phyloP scores from a whole-genome alignment of 768 basidiomycete genomes.

The Terana coerulea region DNA sequence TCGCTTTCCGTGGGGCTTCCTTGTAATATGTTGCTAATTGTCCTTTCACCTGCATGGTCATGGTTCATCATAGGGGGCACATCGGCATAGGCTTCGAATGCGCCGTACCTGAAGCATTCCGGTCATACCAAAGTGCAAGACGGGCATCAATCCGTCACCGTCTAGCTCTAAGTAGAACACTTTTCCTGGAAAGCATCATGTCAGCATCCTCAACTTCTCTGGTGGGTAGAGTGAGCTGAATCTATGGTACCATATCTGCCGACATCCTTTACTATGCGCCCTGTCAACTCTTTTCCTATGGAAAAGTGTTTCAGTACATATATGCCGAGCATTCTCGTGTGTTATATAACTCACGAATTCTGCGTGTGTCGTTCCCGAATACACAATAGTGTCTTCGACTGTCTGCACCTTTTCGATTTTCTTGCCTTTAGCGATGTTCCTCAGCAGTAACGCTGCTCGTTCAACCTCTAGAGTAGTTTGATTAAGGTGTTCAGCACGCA shows the following conservation, averaged over 20 bases:
- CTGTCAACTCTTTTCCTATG: slow-evolving; percentile 53
- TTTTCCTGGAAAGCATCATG: slow-evolving; percentile 39
- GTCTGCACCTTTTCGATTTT: slow-evolving; percentile 54
- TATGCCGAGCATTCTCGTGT: too few relatives aligned
- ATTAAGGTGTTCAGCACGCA: neutral
- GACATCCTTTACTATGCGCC: slow-evolving; percentile 43
- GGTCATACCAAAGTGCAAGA: slow-evolving; percentile 84
- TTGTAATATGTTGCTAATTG: slow-evolving; percentile 46
- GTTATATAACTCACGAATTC: slow-evolving; percentile 56
- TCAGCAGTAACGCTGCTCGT: slow-evolving; percentile 55
- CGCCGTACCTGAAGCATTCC: slow-evolving; percentile 65
- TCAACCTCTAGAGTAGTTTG: slow-evolving; percentile 60
- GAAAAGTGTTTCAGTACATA: neutral
- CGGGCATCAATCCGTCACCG: slow-evolving; percentile 58
- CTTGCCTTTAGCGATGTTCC: slow-evolving; percentile 48
- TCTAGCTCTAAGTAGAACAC: slow-evolving; percentile 65
- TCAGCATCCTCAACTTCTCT: neutral
- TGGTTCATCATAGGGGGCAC: neutral
- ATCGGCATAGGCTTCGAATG: neutral
- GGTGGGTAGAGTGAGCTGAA: neutral
- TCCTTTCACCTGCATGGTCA: slow-evolving; percentile 43
- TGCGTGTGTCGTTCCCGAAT: slow-evolving; percentile 26
- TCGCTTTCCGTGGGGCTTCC: slow-evolving; percentile 35
- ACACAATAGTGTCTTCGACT: slow-evolving; percentile 14
- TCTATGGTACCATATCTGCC: slow-evolving; percentile 46